phyloP scores from a whole-genome alignment of 805 yeast species.

The Candida wancherniae region DNA sequence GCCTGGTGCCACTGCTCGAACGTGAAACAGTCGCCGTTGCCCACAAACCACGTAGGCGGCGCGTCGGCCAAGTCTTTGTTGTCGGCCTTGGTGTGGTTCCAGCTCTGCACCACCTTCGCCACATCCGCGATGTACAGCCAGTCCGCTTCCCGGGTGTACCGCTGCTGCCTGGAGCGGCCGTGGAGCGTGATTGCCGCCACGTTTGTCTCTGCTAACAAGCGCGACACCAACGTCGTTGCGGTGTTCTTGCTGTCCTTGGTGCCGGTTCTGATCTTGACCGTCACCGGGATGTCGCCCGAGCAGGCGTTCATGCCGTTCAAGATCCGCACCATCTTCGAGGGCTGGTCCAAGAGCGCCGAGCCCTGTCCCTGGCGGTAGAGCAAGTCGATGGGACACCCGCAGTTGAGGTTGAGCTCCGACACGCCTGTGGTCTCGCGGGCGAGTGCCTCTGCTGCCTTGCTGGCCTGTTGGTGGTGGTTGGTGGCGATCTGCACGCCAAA shows the following conservation, averaged over 20 bases:
- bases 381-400: constrained; percentile 97
- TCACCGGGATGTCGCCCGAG: constrained; percentile 86
- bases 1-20: constrained; percentile 85
- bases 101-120: constrained; percentile 61
- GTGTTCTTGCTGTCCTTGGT: constrained; percentile 77
- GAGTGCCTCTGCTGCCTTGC: constrained; percentile 84
- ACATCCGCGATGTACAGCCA: constrained; percentile 84
- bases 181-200: constrained; percentile 90
- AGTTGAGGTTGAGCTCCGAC: constrained; percentile 85
- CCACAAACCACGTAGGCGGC: constrained; percentile 75
- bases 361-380: constrained; percentile 96
- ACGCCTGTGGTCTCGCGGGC: constrained; percentile 52
- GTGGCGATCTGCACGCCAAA: constrained; percentile 94
- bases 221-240: constrained; percentile 72
- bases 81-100: constrained; percentile 51
- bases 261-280: constrained; percentile 91
- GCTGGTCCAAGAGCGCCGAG: constrained; percentile 85
- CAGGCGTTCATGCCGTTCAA: constrained; percentile 84
- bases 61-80: constrained; percentile 54
- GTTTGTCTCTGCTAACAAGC: constrained; percentile 73
- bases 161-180: constrained; percentile 94
- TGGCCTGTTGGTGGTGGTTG: constrained; percentile 87
- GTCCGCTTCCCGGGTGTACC: constrained; percentile 87
- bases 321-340: constrained; percentile 72
- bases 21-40: constrained; percentile 90